These are phyloP conservation scores for Tilletia caries DNA, from an alignment of 1,284 basidiomycete species.

Conservation along the genomic window DNA sequence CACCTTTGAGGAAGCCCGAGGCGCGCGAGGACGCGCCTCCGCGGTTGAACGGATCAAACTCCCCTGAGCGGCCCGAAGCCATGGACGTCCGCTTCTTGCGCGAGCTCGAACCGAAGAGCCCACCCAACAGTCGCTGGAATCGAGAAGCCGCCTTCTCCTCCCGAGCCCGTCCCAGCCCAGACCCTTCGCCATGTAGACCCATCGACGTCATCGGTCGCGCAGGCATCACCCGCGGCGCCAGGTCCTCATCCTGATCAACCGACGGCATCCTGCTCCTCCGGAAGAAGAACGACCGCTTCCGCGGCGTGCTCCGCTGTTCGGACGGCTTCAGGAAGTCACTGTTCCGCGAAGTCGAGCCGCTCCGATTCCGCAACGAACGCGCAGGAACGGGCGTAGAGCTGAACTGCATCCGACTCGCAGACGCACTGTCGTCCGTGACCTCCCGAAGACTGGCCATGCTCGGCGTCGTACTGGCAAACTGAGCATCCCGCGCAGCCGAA, in stretches of 20 bases:
- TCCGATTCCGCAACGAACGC: conserved; percentile 5
- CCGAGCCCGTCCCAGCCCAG: conserved; percentile 1
- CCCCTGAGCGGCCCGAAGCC: not conserved
- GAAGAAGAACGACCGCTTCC: conserved; percentile 13
- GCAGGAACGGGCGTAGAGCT: not conserved
- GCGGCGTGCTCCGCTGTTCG: conserved; percentile 11
- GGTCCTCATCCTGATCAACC: not conserved
- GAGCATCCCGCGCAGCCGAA: not conserved
- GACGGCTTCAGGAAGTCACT: conserved; percentile 8
- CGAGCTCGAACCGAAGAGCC: not conserved
- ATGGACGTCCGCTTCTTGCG: conserved; percentile 1
- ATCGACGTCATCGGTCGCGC: conserved; percentile 10
- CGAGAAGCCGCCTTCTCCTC: conserved; percentile 11
- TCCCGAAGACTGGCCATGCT: conserved; percentile 11
- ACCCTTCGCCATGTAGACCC: conserved; percentile 10
- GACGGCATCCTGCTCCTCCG: conserved; percentile 1
- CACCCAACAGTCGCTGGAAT: conserved; percentile 2
- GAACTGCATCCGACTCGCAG: not conserved
- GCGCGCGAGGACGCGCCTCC: conserved; percentile 2
- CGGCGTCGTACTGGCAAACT: conserved; percentile 11
- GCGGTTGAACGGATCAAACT: conserved; percentile 13
- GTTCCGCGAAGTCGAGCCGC: not conserved
- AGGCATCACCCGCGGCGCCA: conserved; percentile 1
- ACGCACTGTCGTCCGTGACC: not conserved
- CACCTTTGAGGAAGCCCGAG: conserved; percentile 10